phyloP scores from a whole-genome alignment of 768 basidiomycete species.

The Tricholoma saponaceum region DNA sequence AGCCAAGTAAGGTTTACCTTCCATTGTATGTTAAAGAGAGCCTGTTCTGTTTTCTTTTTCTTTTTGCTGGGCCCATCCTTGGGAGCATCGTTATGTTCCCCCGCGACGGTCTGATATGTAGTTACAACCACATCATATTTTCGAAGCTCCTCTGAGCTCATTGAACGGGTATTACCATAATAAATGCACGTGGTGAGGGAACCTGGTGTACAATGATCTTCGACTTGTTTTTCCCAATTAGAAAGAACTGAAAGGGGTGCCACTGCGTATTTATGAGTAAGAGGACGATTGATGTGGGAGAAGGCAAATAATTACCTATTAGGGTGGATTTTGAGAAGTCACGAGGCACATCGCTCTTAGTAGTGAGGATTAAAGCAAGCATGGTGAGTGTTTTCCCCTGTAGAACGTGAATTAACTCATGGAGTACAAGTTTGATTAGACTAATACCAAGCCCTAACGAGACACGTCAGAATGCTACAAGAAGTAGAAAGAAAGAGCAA shows the following conservation, averaged over 20 bases:
- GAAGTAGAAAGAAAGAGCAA: not conserved
- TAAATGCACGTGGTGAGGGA: slow-evolving; percentile 58
- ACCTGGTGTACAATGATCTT: slow-evolving; percentile 61
- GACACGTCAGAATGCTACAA: not conserved
- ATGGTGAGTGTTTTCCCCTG: slow-evolving; percentile 92
- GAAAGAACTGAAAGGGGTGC: slow-evolving; percentile 80
- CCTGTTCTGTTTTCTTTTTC: slow-evolving; percentile 57
- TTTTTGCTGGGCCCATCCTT: slow-evolving; percentile 38
- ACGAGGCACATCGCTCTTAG: slow-evolving; percentile 56
- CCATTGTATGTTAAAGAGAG: slow-evolving; percentile 72
- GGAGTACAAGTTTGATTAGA: not conserved
- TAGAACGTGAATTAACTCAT: not conserved
- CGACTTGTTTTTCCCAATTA: slow-evolving; percentile 85
- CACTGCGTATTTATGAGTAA: slow-evolving; percentile 38
- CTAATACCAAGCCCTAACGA: slow-evolving; percentile 37
- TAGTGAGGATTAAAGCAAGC: slow-evolving; percentile 76
- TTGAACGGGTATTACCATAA: slow-evolving; percentile 63
- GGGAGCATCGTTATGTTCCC: slow-evolving; percentile 42
- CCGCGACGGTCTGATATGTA: slow-evolving; percentile 70
- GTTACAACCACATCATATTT: slow-evolving; percentile 78
- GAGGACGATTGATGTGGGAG: not conserved
- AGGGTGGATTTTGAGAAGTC: slow-evolving; percentile 68
- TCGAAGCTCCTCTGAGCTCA: slow-evolving; percentile 56
- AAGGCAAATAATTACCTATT: slow-evolving; percentile 50
- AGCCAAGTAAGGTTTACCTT: slow-evolving; percentile 45